Percentiles rank a stretch among this genome's conserved stretches.
Conservation (phyloP, 495 filamentous ascomycete genomes). For the Talaromyces thailandensis region DNA sequence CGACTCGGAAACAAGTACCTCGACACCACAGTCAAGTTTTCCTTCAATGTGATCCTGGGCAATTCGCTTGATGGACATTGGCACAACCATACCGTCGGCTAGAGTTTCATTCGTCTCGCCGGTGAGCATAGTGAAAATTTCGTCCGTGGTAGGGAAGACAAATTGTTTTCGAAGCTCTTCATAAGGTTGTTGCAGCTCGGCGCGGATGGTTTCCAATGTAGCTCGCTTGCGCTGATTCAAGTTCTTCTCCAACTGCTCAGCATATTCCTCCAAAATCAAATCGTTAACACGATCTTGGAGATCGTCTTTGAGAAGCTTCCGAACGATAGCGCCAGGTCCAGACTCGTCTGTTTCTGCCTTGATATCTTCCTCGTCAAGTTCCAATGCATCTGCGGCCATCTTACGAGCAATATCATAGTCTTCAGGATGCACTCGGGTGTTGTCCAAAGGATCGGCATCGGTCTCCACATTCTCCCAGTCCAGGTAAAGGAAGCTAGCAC, state of each 20-base stretch:
- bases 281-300: slow-evolving; percentile 93
- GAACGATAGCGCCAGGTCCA: slow-evolving; percentile 79
- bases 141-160: slow-evolving; percentile 57
- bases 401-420: slow-evolving; percentile 96
- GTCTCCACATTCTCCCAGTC: slow-evolving; percentile 72
- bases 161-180: slow-evolving; percentile 88
- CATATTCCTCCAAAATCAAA: slow-evolving; percentile 91
- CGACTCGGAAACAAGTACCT: slow-evolving; percentile 69
- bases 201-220: slow-evolving; percentile 91
- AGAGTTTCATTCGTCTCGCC: slow-evolving; percentile 84
- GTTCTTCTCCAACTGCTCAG: slow-evolving; percentile 86
- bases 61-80: slow-evolving; percentile 78
- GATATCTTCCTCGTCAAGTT: slow-evolving; percentile 95
- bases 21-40: slow-evolving; percentile 87
- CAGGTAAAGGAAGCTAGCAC: slow-evolving; percentile 87
- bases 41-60: slow-evolving; percentile 88
- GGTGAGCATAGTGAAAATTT: slow-evolving; percentile 95
- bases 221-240: slow-evolving; percentile 91
- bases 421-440: slow-evolving; percentile 93
- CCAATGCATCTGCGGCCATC: slow-evolving; percentile 94
- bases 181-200: slow-evolving; percentile 84
- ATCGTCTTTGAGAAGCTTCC: slow-evolving; percentile 84
- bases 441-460: slow-evolving; percentile 82
- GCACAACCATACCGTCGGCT: slow-evolving; percentile 79
- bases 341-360: slow-evolving; percentile 87